Evolutionary conservation across 2,329 filamentous ascomycete genomes (phyloP), one percentile per base, ranked within the genome.

Genomic region (Diaporthe velutina): DNA sequence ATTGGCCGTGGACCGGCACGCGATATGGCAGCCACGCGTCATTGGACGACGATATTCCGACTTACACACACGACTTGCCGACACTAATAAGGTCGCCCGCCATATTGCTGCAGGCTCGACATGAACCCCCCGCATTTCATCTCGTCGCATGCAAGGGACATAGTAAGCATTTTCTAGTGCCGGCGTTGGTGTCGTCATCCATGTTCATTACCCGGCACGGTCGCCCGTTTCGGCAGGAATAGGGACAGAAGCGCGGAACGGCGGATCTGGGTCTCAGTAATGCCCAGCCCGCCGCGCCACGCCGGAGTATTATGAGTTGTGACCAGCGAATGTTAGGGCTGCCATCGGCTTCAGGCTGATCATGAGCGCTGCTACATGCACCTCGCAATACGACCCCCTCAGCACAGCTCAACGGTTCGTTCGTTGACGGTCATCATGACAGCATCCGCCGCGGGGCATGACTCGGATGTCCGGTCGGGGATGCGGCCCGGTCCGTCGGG

Each of bases 401-500:
- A 50, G 42, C 61, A 33, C 15, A 48, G 60, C 17, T 64, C 60
- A 30, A 45, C 17, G 10, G 40, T 48, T n/a, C 40, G 19, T 66
- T 33, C 42, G 35, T 13, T 60, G 33, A 13, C 22, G 6, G 15
- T 38, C 2, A n/a, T 40, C 35, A 22, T 60, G 35, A 40, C 22
- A 40, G 57, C 35, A 66, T 50, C 28, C 40, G 40, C 40, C 38
- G 38, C 6, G 40, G 40, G 15, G 28, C 40, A 48, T 66, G 40
- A 50, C 28, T 66, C 61, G 40, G 40, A 66, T 28, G 15, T 45
- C 28, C 42, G 40, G 42, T 10, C 12, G 40, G 5, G 61, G 9
- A n/a, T 48, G 40, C 61, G 61, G 61, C 61, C 61, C 61, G 61
- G 61, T 50, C 61, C 61, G 61, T 38, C 17, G 6, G 42, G 22